Conservation (phyloP, 805 yeast species). For the Cyberlindnera nakhonratchasimensis region DNA sequence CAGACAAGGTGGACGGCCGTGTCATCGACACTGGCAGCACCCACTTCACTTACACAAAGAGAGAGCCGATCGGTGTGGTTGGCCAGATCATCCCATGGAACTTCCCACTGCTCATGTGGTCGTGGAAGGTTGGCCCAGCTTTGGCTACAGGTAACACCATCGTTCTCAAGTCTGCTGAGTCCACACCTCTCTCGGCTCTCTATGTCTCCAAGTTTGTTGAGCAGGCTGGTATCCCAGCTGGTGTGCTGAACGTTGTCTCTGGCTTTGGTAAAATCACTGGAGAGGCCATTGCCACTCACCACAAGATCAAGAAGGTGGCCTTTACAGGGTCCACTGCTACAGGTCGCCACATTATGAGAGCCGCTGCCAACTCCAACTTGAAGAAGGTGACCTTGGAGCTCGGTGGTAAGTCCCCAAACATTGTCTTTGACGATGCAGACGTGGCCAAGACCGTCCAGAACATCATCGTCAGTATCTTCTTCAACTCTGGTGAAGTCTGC, state of each 20-base stretch:
- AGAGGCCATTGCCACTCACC: slow-evolving; percentile 72
- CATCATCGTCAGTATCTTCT: slow-evolving; percentile 73
- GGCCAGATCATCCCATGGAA: slow-evolving; percentile 98
- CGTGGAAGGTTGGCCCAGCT: slow-evolving; percentile 95
- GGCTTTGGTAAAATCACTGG: slow-evolving; percentile 89
- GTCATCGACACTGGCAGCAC: slow-evolving; percentile 69
- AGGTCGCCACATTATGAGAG: slow-evolving; percentile 68
- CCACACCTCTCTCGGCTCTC: slow-evolving; percentile 87
- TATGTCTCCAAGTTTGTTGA: slow-evolving; percentile 63
- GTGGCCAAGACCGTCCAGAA: slow-evolving; percentile 60
- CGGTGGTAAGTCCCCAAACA: slow-evolving; percentile 90
- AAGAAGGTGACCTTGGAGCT: slow-evolving; percentile 81
- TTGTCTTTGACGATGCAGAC: slow-evolving; percentile 75
- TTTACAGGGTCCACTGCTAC: slow-evolving; percentile 94
- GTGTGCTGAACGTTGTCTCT: slow-evolving; percentile 82
- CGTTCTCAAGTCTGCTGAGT: slow-evolving; percentile 87
- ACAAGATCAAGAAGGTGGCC: slow-evolving; percentile 82
- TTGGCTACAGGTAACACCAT: slow-evolving; percentile 86
- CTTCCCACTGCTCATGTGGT: slow-evolving; percentile 89
- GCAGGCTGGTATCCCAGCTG: slow-evolving; percentile 89
- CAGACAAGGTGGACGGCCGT: slow-evolving; percentile 81
- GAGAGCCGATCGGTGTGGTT: slow-evolving; percentile 92
- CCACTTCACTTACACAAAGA: slow-evolving; percentile 74
- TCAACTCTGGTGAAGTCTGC: slow-evolving; percentile 91
- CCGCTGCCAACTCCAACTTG: slow-evolving; percentile 67